phyloP scores from a whole-genome alignment of 1,139 yeast species.

The Lodderomyces elongisporus region DNA sequence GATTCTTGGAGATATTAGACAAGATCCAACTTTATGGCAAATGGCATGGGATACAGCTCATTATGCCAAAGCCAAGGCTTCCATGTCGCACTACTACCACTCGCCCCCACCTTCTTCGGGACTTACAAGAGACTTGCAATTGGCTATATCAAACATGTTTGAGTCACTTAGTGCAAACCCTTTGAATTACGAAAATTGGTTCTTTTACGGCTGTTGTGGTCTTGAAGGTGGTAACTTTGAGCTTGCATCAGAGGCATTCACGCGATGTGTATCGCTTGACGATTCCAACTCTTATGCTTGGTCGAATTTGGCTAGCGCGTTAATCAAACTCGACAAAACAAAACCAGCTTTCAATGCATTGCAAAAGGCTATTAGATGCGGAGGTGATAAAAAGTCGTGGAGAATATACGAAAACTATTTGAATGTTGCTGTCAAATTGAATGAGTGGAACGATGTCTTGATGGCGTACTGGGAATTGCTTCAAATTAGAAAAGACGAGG shows the following conservation, averaged over 20 bases:
- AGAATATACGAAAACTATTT: conserved; percentile 86
- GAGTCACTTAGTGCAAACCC: conserved; percentile 76
- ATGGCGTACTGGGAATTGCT: conserved; percentile 60
- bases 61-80: conserved; percentile 80
- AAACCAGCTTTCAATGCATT: conserved; percentile 81
- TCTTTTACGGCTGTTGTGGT: conserved; percentile 87
- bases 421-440: conserved; percentile 72
- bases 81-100: conserved; percentile 71
- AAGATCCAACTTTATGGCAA: conserved; percentile 74
- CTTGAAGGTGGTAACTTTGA: conserved; percentile 69
- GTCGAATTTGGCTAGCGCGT: conserved; percentile 90
- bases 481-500: conserved; percentile 45
- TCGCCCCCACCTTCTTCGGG: conserved; percentile 59
- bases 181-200: conserved; percentile 82
- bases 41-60: conserved; percentile 84
- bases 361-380: conserved; percentile 66
- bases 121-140: conserved; percentile 44
- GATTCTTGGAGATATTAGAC: conserved; percentile 79
- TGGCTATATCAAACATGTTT: conserved; percentile 63
- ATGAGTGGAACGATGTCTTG: conserved; percentile 85
- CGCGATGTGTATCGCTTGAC: conserved; percentile 84
- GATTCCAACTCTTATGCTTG: conserved; percentile 81
- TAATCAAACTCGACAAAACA: conserved; percentile 57
- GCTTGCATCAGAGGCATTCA: conserved; percentile 87
- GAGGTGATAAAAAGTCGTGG: conserved; percentile 74